Evolutionary conservation across 306 rosid species (phyloP).

Genomic region (Gastrolobium villosum): DNA sequence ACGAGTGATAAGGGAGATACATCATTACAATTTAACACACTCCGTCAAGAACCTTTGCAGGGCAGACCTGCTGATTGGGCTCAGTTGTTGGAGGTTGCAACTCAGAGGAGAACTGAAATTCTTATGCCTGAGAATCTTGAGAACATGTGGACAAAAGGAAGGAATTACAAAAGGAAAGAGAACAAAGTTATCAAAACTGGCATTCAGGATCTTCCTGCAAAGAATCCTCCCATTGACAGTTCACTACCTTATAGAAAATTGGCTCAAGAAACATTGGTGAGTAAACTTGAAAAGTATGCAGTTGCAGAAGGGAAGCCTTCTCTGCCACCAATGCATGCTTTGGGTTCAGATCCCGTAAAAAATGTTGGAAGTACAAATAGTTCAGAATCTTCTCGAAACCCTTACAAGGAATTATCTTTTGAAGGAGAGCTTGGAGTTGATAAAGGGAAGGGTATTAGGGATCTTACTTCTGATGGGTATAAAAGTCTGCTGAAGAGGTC

Average conservation of each 20-base stretch:
- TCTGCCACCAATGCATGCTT: slow-evolving; percentile 37
- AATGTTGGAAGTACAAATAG: slow-evolving; percentile 55
- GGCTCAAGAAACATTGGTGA: slow-evolving; percentile 57
- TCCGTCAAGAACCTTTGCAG: slow-evolving; percentile 62
- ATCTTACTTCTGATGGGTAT: slow-evolving; percentile 49
- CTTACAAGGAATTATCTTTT: slow-evolving; percentile 45
- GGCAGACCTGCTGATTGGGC: slow-evolving; percentile 83
- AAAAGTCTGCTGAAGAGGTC: slow-evolving; percentile 76
- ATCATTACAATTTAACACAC: slow-evolving; percentile 44
- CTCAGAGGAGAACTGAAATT: slow-evolving; percentile 94
- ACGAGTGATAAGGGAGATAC: slow-evolving; percentile 54
- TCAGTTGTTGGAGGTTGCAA: slow-evolving; percentile 77
- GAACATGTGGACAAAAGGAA: slow-evolving; percentile 99
- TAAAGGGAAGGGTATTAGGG: slow-evolving; percentile 50
- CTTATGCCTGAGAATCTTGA: slow-evolving; percentile 98
- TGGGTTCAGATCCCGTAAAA: slow-evolving; percentile 55
- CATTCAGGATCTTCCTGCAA: slow-evolving; percentile 59
- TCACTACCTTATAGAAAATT: slow-evolving; percentile 47
- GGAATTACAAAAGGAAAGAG: slow-evolving; percentile 87
- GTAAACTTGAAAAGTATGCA: slow-evolving; percentile 54
- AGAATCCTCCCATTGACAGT: slow-evolving; percentile 51
- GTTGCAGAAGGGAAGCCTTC: slow-evolving; percentile 56
- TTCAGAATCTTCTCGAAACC: slow-evolving; percentile 53
- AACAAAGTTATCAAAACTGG: slow-evolving; percentile 61
- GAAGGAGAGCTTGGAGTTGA: slow-evolving; percentile 55